phyloP scores from a whole-genome alignment of 306 rosid genomes.

The Elaeagnus macrophylla region DNA sequence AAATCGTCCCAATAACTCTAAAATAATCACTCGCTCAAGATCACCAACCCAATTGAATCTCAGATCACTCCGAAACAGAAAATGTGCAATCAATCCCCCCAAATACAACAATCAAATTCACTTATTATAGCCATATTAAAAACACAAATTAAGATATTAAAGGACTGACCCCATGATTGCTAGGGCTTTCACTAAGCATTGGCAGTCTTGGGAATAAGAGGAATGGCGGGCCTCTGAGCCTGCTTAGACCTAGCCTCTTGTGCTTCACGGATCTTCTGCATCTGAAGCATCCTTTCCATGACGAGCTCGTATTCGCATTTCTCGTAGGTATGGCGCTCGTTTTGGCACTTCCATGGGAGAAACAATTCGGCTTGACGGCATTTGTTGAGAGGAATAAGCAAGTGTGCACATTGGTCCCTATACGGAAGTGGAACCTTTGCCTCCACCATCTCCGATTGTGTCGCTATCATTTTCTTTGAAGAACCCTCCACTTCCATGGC shows the following conservation, averaged over 20 bases:
- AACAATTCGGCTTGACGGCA: constrained; percentile 77
- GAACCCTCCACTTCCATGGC: constrained; percentile 62
- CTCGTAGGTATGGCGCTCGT: constrained; percentile 77
- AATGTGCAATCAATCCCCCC: too few relatives aligned
- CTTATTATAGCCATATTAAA: too few relatives aligned
- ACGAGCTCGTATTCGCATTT: constrained; percentile 91
- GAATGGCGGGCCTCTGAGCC: constrained; percentile 29
- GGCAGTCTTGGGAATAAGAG: constrained; percentile 75
- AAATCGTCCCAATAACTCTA: too few relatives aligned
- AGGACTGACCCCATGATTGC: not conserved
- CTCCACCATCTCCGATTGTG: constrained; percentile 88
- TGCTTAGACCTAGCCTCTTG: constrained; percentile 33
- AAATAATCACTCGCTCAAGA: too few relatives aligned
- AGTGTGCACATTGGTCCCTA: constrained; percentile 88
- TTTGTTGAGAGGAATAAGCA: constrained; percentile 88
- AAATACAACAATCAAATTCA: too few relatives aligned
- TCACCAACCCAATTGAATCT: too few relatives aligned
- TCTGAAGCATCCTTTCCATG: constrained; percentile 90
- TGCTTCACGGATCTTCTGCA: constrained; percentile 78
- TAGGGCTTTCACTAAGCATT: constrained; percentile 26
- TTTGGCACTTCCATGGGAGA: constrained; percentile 90
- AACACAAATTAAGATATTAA: too few relatives aligned
- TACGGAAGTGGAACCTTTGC: constrained; percentile 71
- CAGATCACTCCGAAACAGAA: too few relatives aligned
- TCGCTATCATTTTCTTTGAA: constrained; percentile 95